A percentile compares a stretch with the other conserved stretches of the same genome.
phyloP scores from a whole-genome alignment of 768 basidiomycete species.

The Solioccasus polychromus region DNA sequence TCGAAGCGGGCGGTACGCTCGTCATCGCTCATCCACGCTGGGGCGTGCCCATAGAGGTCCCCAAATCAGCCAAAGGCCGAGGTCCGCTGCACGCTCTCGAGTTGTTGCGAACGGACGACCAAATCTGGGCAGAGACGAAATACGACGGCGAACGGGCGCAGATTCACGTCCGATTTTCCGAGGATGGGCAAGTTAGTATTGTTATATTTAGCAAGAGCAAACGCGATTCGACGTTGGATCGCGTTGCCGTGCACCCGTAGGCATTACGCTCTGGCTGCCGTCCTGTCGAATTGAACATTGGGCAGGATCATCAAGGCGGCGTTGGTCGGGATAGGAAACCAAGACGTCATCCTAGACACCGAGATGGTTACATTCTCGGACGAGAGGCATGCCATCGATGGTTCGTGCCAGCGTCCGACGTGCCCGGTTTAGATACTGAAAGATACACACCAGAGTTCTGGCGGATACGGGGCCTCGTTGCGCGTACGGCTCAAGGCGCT shows the following conservation, averaged over 20 bases:
- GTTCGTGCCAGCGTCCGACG: constrained; percentile 37
- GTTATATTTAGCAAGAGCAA: constrained; percentile 88
- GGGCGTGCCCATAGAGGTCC: constrained; percentile 70
- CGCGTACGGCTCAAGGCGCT: constrained; percentile 54
- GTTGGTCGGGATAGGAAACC: constrained; percentile 42
- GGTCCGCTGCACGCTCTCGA: constrained; percentile 56
- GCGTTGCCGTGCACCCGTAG: constrained; percentile 58
- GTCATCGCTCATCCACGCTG: constrained; percentile 39
- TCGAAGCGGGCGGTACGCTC: constrained; percentile 34
- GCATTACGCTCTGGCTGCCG: constrained; percentile 7
- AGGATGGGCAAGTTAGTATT: constrained; percentile 43
- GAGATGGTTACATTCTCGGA: constrained; percentile 89
- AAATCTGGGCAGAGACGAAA: constrained; percentile 86
- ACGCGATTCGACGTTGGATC: constrained; percentile 76
- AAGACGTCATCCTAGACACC: constrained; percentile 66
- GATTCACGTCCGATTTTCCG: constrained; percentile 67
- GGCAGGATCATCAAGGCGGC: constrained; percentile 57
- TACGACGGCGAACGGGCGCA: constrained; percentile 96
- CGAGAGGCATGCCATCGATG: constrained; percentile 55
- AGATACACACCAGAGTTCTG: constrained; percentile 60
- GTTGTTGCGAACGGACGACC: constrained; percentile 21
- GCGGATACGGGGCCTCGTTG: constrained; percentile 61
- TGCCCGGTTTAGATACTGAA: constrained; percentile 3
- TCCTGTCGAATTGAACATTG: constrained; percentile 1
- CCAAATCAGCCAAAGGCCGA: constrained; percentile 78